phyloP scores from a whole-genome alignment of 768 basidiomycete genomes.

The Phlebiopsis flavidoalba region DNA sequence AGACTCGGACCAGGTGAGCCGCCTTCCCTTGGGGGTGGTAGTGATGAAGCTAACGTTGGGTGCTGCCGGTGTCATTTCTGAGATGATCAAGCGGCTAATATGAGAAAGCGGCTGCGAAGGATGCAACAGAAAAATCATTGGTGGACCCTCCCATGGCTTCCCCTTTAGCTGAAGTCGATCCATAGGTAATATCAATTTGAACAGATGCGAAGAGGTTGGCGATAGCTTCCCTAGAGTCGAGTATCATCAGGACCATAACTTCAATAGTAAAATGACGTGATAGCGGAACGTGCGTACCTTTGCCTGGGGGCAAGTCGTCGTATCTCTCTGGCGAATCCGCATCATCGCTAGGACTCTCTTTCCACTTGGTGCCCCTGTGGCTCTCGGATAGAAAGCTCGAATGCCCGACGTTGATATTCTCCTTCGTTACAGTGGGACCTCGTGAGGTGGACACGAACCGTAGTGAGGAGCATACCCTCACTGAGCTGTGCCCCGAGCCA shows the following conservation, averaged over 20 bases:
- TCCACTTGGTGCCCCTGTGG: conserved; percentile 30
- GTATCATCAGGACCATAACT: not conserved
- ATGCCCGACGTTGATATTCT: conserved; percentile 36
- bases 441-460: not conserved
- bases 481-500: not conserved
- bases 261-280: not conserved
- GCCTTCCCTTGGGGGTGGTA: conserved; percentile 22
- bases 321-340: conserved; percentile 16
- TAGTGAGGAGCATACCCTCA: not conserved
- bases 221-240: conserved; percentile 45
- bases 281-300: conserved; percentile 26
- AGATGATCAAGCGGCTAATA: conserved; percentile 49
- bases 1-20: conserved; percentile 53
- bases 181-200: conserved; percentile 59
- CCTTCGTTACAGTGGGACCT: conserved; percentile 14
- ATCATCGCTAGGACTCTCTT: conserved; percentile 8
- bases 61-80: conserved; percentile 33
- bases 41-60: conserved; percentile 41
- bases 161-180: conserved; percentile 19
- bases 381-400: conserved; percentile 41
- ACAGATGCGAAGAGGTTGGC: conserved; percentile 59
- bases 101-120: conserved; percentile 68
- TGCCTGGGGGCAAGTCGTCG: conserved; percentile 22
- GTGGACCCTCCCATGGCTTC: conserved; percentile 26
- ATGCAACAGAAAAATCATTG: conserved; percentile 56